Evolutionary conservation across 179 eudicot species (phyloP), one percentile per base, ranked within the genome.

Genomic region (Silene vulgaris): DNA sequence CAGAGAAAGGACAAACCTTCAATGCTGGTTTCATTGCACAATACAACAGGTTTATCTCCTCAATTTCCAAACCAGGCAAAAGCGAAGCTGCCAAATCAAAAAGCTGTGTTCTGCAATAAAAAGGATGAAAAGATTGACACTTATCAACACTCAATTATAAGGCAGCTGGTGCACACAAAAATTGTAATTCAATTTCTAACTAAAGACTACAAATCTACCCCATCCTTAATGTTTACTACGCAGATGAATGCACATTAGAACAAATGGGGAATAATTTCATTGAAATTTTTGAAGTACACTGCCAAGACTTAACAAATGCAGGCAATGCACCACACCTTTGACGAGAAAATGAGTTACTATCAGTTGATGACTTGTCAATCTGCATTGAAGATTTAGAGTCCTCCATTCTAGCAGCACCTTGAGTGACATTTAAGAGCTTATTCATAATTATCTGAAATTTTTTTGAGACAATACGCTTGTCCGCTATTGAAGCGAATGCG

Each of bases 21-120:
- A 96, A 82, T 56, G 91, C 87, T 75, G 92, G 90, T 77, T 57
- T 67, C 68, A 86, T 75, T 50, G 88, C 88, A 73, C 62, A 61
- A 80, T 85, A 89, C 78, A 96, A 79, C 37, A 88, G 73, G 79
- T 87, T 88, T 28, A 81, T 86, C 86, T 91, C 94, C 62, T 80
- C 37, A 28, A 81, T 57, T 80, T 82, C 88, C 73, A 96, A 84
- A 45, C 99, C 99, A 78, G 97, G 97, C 77, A 88, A 76, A 75
- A 90, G 85, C 72, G 99, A 89, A 72, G 84, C 90, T 50, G 97
- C 93, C 88, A 96, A 80, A 81, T 93, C 97, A 74, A 93, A 75
- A 64, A 88, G 78, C 75, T 86, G 86, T 57, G 93, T 92, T 85
- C 99, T 96, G 86, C 80, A 79, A 19, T 40, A 68, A 45, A 37